Evolutionary conservation across 225 moss, liverwort and hornwort species (phyloP).

Genomic region (Marchantia paleacea): DNA sequence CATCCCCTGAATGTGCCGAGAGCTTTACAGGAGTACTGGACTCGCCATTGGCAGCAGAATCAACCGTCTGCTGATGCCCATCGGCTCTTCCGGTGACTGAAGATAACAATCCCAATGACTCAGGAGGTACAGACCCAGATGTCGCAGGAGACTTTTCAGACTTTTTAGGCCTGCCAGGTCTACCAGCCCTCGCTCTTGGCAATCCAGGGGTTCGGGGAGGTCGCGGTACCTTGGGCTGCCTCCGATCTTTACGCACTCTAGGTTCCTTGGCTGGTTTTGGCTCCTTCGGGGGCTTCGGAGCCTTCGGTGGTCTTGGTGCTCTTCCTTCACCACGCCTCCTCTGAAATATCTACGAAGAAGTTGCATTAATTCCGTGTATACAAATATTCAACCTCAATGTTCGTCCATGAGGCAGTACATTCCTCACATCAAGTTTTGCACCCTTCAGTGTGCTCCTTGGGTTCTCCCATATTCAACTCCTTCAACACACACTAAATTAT

Average conservation of each 20-base stretch:
- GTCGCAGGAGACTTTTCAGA: constrained; percentile 24
- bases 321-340: constrained; percentile 59
- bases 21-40: constrained; percentile 11
- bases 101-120: constrained; percentile 39
- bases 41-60: constrained; percentile 27
- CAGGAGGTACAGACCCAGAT: constrained; percentile 33
- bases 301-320: constrained; percentile 56
- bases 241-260: constrained; percentile 54
- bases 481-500: too few species aligned
- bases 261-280: constrained; percentile 57
- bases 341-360: constrained; percentile 31
- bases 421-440: too few species aligned
- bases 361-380: neutral
- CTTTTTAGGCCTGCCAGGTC: constrained; percentile 39
- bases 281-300: constrained; percentile 68
- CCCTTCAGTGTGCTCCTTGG: too few species aligned
- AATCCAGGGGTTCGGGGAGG: constrained; percentile 58
- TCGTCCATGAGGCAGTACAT: too few species aligned
- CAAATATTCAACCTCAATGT: neutral
- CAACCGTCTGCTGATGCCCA: constrained; percentile 10
- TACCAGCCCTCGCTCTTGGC: constrained; percentile 42
- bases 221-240: constrained; percentile 43
- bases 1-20: neutral
- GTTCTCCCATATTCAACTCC: too few species aligned
- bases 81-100: constrained; percentile 22